Percentiles rank a stretch among this genome's conserved stretches.
phyloP scores from a whole-genome alignment of 306 rosid genomes.

The Cucumis hystrix region DNA sequence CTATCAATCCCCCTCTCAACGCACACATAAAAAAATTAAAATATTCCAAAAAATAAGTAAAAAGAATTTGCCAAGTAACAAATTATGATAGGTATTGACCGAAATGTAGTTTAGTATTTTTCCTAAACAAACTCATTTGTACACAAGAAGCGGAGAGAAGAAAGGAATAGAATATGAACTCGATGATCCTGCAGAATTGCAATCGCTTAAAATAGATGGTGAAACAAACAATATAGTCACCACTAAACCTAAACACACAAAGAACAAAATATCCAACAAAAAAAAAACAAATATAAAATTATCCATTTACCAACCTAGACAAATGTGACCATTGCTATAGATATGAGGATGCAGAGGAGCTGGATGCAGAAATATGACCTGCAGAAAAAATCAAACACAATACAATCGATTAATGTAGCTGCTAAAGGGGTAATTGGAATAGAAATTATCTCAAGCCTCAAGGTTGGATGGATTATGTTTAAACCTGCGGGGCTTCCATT shows the following conservation, averaged over 20 bases:
- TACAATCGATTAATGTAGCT: neutral
- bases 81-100: no score
- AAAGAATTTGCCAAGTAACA: no score
- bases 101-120: no score
- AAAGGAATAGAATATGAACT: constrained; percentile 1
- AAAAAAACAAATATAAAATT: neutral
- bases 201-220: neutral
- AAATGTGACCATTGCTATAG: constrained; percentile 96
- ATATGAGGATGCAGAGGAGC: constrained; percentile 99
- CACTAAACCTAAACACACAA: neutral
- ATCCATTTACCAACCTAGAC: constrained; percentile 60
- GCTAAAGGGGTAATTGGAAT: neutral
- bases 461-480: neutral
- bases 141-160: neutral
- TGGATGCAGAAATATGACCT: constrained; percentile 95
- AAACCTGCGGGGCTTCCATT: constrained; percentile 99
- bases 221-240: neutral
- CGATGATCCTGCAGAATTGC: neutral
- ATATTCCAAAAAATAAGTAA: no score
- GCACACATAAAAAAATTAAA: no score
- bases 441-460: neutral
- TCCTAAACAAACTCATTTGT: no score
- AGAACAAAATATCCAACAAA: neutral
- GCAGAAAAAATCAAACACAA: constrained; percentile 13
- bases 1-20: no score